Percentiles rank a stretch among this genome's conserved stretches.
Conservation (phyloP, 805 yeast genomes). For the Candida nonsorbophila region DNA sequence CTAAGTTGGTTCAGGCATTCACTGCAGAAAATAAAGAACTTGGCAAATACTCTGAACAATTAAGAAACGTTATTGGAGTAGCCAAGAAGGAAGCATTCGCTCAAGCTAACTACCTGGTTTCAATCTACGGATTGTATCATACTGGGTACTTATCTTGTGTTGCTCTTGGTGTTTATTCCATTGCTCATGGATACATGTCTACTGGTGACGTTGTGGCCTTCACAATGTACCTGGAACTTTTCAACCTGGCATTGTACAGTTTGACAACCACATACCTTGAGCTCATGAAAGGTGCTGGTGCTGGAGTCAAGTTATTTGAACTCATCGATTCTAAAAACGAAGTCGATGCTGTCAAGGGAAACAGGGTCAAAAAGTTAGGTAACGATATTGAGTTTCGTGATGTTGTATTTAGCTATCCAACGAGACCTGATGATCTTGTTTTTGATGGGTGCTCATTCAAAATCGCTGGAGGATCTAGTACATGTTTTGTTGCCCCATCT, state of each 20-base stretch:
- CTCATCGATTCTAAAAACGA: conserved; percentile 32
- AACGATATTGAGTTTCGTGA: conserved; percentile 34
- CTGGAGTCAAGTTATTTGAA: conserved; percentile 38
- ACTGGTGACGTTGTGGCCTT: conserved; percentile 44
- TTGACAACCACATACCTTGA: conserved; percentile 43
- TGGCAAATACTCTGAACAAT: conserved; percentile 30
- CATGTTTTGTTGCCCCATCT: conserved; percentile 50
- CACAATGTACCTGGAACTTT: conserved; percentile 41
- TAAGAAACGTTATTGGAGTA: conserved; percentile 35
- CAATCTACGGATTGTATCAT: conserved; percentile 37
- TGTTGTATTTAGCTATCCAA: conserved; percentile 38
- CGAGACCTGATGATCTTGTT: conserved; percentile 29
- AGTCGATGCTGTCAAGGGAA: conserved; percentile 33
- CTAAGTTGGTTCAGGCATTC: conserved; percentile 39
- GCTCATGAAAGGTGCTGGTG: conserved; percentile 44
- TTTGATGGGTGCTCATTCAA: conserved; percentile 34
- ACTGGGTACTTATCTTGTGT: conserved; percentile 39
- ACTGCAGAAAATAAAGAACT: conserved; percentile 39
- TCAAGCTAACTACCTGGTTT: conserved; percentile 38
- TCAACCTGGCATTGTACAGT: conserved; percentile 39
- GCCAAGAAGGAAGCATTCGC: conserved; percentile 42
- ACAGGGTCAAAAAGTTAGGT: conserved; percentile 11
- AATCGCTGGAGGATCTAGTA: conserved; percentile 29
- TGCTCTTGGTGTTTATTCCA: conserved; percentile 38
- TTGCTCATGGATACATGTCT: conserved; percentile 39